These are phyloP conservation scores for Fragaria iinumae DNA, from an alignment of 306 rosid species.

Conservation along the genomic window DNA sequence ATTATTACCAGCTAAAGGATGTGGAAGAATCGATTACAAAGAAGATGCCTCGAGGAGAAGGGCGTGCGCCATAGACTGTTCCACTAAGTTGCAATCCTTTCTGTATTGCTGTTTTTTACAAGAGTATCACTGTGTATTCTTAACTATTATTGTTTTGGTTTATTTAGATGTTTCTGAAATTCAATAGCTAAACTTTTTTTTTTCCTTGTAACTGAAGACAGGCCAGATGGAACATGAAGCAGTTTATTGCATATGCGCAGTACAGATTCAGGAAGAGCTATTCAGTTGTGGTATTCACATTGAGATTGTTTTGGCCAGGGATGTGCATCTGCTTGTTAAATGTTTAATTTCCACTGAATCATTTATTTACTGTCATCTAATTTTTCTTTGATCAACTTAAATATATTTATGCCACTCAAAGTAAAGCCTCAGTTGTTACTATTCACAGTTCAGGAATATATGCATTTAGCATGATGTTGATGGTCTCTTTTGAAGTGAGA, in stretches of 20 bases:
- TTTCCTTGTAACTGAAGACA: not conserved
- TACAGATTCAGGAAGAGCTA: not conserved
- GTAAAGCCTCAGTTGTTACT: not conserved
- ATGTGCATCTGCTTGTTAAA: not conserved
- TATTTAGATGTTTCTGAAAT: not conserved
- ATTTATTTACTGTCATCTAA: not conserved
- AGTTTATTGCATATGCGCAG: not conserved
- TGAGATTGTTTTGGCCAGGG: not conserved
- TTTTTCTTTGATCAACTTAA: not conserved
- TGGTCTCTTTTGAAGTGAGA: not conserved
- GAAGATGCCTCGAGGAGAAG: conserved; percentile 57
- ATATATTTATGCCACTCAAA: not conserved
- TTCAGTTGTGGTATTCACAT: not conserved
- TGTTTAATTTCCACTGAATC: not conserved
- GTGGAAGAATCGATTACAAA: conserved; percentile 59
- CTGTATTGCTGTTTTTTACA: not conserved
- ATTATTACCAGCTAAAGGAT: conserved; percentile 84
- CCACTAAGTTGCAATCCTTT: not conserved
- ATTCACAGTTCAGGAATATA: not conserved
- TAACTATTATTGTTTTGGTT: not conserved
- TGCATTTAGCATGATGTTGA: not conserved
- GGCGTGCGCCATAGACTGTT: not conserved
- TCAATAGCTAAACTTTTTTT: no score
- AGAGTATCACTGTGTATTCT: not conserved
- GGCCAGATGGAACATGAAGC: not conserved